A percentile compares a stretch with the other conserved stretches of the same genome.
These are phyloP conservation scores for Neodidymelliopsis sp. DNA, from an alignment of 2,329 filamentous ascomycete genomes.

Conservation along the genomic window DNA sequence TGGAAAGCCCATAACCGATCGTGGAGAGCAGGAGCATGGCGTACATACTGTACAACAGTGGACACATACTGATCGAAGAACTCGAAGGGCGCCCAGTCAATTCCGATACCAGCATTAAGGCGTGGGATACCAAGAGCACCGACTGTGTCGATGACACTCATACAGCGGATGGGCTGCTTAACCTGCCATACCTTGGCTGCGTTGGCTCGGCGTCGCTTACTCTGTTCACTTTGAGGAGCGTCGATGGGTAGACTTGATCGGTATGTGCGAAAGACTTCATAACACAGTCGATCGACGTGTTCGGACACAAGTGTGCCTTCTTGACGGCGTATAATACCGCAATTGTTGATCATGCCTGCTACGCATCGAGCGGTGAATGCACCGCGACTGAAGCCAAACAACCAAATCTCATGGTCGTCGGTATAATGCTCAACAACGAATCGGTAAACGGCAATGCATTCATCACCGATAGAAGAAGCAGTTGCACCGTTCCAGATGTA, in stretches of 20 bases:
- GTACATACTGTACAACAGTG: conserved; percentile 42
- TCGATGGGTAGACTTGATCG: conserved; percentile 38
- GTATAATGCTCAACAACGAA: conserved; percentile 48
- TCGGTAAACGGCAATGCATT: conserved; percentile 45
- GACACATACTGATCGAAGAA: conserved; percentile 47
- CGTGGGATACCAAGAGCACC: conserved; percentile 45
- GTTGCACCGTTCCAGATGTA: conserved; percentile 49
- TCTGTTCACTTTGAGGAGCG: conserved; percentile 34
- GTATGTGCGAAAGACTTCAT: conserved; percentile 45
- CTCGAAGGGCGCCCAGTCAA: conserved; percentile 47
- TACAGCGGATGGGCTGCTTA: conserved; percentile 40
- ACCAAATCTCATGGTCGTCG: conserved; percentile 52
- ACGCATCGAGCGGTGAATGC: conserved; percentile 55
- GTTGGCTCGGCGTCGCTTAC: conserved; percentile 26
- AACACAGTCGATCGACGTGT: conserved; percentile 36
- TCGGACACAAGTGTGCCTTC: conserved; percentile 4
- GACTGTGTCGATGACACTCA: conserved; percentile 47
- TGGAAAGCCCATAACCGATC: conserved; percentile 47
- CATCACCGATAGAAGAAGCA: conserved; percentile 44
- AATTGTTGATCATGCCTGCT: conserved; percentile 54
- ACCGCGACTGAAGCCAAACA: conserved; percentile 57
- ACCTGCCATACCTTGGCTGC: conserved; percentile 37
- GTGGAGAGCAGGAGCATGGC: conserved; percentile 44
- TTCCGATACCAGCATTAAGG: conserved; percentile 45
- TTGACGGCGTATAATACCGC: conserved; percentile 48